Base-by-base conservation (phyloP, 2,329 filamentous ascomycete species). In the Ceratocystis lukuohia region DNA sequence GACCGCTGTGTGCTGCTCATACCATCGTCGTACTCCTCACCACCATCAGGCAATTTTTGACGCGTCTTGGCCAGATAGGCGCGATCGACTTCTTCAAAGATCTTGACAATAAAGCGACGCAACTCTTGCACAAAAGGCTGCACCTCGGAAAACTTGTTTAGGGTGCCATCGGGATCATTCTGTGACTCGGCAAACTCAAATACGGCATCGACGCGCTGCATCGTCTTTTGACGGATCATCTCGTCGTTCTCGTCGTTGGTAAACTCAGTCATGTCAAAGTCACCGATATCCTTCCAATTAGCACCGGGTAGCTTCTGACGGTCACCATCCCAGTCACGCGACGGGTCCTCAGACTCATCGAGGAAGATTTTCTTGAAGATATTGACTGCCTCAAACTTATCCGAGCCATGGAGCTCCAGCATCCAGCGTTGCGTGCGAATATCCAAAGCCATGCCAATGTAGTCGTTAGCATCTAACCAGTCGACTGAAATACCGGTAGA, bases 351-450 rank as follows among this genome's bases (percentile, higher is more conserved):
- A 22, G 8, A 61, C 69, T 7, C 72, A 69, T 1, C 64, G 59
- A 71, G 65, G 66, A 74, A 76, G 50, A 78, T 76, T 5, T 73
- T 70, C 2, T 69, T 67, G 20, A 72, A 73, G 30, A 76, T 71
- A 10, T 71, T 64, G 1, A 69, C 65, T 4, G 65, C 68, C 17
- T 69, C 66, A 44, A 71, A 66, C 2, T 41, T 66, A 3, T 71
- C 66, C n/a, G 56, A 62, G 33, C 66, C 66, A 33, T 68, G 46
- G 1, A 68, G 66, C 30, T 65, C 66, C 53, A 74, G 71, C 22
- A 79, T 73, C 56, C 74, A 69, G 46, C 71, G 70, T 62, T 74
- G 73, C 0, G 75, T 77, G 56, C 77, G 76, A 30, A 79, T 73
- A 3, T 74, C 70, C 28, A 79, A 69, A 2, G 73, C 73, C 6